phyloP scores from a whole-genome alignment of 495 filamentous ascomycete genomes.

The Daldinia grandis region DNA sequence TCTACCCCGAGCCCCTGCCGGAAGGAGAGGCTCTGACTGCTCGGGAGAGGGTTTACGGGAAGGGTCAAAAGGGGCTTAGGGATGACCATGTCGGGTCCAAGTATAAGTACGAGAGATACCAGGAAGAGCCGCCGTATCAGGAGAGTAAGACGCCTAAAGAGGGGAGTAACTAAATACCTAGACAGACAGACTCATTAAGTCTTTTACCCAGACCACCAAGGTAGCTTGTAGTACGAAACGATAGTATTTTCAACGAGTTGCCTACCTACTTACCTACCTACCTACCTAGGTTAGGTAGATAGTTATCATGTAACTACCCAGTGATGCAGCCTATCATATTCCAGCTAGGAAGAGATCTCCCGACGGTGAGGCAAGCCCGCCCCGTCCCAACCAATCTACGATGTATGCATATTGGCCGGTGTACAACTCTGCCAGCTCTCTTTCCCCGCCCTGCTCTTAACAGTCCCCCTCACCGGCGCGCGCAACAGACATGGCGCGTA shows the following conservation, averaged over 20 bases:
- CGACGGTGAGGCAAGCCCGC: neutral
- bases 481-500: neutral
- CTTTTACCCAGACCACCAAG: neutral
- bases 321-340: neutral
- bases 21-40: constrained; percentile 60
- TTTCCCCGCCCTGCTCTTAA: constrained; percentile 18
- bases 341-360: neutral
- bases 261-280: too few relatives aligned
- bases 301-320: neutral
- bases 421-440: neutral
- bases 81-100: constrained; percentile 62
- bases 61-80: constrained; percentile 61
- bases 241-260: neutral
- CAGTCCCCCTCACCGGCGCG: constrained; percentile 21
- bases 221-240: neutral
- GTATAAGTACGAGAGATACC: constrained; percentile 67
- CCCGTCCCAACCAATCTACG: neutral
- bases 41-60: constrained; percentile 68
- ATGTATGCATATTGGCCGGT: neutral
- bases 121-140: constrained; percentile 56
- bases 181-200: neutral
- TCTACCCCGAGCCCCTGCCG: constrained; percentile 46
- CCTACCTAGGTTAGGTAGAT: too few relatives aligned
- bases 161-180: neutral
- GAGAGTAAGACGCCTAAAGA: constrained; percentile 16